These are phyloP conservation scores for Aphanomyces astaci DNA, from an alignment of 352 stramenopile species.

Conservation along the genomic window DNA sequence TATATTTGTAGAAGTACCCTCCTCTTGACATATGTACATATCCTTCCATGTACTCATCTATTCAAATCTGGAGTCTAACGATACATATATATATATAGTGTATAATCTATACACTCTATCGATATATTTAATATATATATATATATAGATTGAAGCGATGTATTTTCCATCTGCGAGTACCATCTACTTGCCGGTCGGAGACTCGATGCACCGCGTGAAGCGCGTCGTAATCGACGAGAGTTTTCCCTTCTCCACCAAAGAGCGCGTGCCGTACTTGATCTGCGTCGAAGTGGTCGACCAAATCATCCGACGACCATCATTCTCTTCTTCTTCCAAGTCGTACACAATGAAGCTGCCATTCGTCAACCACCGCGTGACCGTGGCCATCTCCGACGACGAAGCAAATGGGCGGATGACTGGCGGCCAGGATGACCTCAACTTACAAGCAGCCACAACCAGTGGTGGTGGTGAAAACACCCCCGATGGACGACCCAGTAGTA, in stretches of 20 bases:
- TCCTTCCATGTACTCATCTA: no score
- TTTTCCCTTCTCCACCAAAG: constrained; percentile 78
- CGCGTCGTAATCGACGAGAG: constrained; percentile 61
- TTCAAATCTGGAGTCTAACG: no score
- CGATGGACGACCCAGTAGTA: no score
- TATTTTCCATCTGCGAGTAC: constrained; percentile 55
- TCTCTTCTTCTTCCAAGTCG: background rate
- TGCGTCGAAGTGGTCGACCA: constrained; percentile 79
- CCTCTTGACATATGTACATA: no score
- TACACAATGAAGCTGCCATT: constrained; percentile 42
- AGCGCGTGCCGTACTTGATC: constrained; percentile 76
- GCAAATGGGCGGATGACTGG: no score
- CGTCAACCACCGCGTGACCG: constrained; percentile 33
- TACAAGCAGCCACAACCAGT: background rate
- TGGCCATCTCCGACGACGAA: constrained; percentile 25
- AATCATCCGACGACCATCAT: constrained; percentile 25
- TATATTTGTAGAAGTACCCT: no score
- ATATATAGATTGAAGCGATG: constrained; percentile 34
- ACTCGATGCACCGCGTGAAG: constrained; percentile 69
- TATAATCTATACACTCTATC: no score
- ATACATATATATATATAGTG: no score
- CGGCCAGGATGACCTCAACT: constrained; percentile 16
- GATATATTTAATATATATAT: no score
- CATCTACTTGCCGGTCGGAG: constrained; percentile 70
- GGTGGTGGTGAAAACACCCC: no score